Conservation (phyloP, 75 land plant genomes). For the Azolla pinnata region DNA sequence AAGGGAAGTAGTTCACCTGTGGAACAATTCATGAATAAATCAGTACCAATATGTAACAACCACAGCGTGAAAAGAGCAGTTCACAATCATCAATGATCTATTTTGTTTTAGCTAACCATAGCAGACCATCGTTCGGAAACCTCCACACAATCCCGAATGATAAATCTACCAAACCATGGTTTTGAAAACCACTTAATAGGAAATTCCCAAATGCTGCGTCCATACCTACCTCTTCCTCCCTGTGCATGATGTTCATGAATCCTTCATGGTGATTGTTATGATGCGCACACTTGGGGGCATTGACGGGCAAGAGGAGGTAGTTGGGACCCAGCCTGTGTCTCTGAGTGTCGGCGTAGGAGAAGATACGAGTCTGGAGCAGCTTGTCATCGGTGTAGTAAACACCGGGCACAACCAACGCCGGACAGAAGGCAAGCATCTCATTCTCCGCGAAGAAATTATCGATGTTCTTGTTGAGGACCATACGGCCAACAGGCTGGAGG, state of each 20-base stretch:
- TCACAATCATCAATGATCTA: no score
- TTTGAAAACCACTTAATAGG: no score
- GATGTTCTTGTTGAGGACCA: conserved; percentile 43
- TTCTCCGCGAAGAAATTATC: conserved; percentile 45
- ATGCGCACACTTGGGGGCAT: conserved; percentile 39
- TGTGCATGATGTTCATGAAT: conserved; percentile 39
- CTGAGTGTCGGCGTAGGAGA: conserved; percentile 37
- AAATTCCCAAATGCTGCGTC: no score
- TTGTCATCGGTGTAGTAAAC: conserved; percentile 40
- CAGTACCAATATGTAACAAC: no score
- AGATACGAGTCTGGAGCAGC: conserved; percentile 34
- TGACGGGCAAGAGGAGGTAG: conserved; percentile 38
- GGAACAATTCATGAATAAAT: no score
- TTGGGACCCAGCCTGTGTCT: conserved; percentile 37
- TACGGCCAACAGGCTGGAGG: conserved; percentile 37
- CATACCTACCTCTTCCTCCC: conserved; percentile 42
- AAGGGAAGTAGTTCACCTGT: conserved; percentile 51
- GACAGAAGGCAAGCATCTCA: conserved; percentile 36
- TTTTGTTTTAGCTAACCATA: no score
- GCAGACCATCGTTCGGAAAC: not conserved
- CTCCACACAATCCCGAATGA: not conserved
- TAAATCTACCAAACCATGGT: not conserved
- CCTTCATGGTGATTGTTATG: conserved; percentile 48
- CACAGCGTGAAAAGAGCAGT: no score
- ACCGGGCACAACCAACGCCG: conserved; percentile 35